These are phyloP conservation scores for Dovyalis caffra DNA, from an alignment of 345 rosid genomes.

Conservation along the genomic window DNA sequence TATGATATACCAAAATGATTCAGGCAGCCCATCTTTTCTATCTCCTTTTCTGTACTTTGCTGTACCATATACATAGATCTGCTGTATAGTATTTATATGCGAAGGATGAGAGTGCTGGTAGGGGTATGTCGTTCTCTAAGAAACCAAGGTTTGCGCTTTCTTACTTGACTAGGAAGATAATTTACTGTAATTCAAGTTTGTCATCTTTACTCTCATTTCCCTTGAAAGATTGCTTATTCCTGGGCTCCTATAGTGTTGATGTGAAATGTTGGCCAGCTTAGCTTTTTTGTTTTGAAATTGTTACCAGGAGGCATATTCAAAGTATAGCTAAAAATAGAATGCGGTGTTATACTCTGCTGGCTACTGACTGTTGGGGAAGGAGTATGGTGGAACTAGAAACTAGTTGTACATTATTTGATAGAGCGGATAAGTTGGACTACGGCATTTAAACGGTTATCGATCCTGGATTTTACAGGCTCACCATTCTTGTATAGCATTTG, in stretches of 20 bases:
- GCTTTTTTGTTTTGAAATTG: background rate
- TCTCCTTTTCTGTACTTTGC: slow-evolving; percentile 17
- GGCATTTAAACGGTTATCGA: background rate
- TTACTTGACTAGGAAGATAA: slow-evolving; percentile 25
- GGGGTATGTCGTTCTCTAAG: slow-evolving; percentile 30
- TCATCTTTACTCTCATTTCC: background rate
- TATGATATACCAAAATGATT: slow-evolving; percentile 17
- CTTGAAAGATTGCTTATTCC: background rate
- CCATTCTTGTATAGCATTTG: background rate
- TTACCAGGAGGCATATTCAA: background rate
- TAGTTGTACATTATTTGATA: background rate
- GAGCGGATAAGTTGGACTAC: background rate
- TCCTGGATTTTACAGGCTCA: background rate
- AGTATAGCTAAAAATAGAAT: background rate
- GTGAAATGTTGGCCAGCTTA: background rate
- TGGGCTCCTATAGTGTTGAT: background rate
- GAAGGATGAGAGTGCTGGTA: slow-evolving; percentile 29
- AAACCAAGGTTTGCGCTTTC: slow-evolving; percentile 38
- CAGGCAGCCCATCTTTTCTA: slow-evolving; percentile 21
- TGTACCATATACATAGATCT: slow-evolving; percentile 37
- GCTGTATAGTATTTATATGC: slow-evolving; percentile 42
- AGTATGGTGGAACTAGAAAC: background rate
- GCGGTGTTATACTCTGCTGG: background rate
- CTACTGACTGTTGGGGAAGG: background rate
- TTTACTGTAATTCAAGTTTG: background rate